Evolutionary conservation across 306 rosid genomes (phyloP).

Genomic region (Quercus wislizeni): DNA sequence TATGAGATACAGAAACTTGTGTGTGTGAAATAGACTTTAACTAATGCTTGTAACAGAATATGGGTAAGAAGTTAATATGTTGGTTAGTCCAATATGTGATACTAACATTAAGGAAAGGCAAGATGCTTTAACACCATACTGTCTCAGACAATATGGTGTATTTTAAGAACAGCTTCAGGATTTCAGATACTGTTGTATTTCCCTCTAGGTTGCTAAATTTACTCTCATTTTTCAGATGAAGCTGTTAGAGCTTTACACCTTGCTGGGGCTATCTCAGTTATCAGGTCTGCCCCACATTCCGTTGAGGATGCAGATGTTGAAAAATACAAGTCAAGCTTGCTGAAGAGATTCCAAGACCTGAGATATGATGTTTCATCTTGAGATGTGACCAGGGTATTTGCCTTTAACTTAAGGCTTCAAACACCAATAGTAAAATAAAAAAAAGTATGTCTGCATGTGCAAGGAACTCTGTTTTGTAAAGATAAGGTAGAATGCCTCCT

Average conservation of each 20-base stretch:
- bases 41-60: not conserved
- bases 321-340: slow-evolving; percentile 51
- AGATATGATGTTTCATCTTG: slow-evolving; percentile 53
- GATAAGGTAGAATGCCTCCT: not conserved
- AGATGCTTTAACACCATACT: not conserved
- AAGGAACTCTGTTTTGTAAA: not conserved
- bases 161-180: not conserved
- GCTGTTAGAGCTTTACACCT: slow-evolving; percentile 65
- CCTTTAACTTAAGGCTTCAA: not conserved
- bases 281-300: slow-evolving; percentile 67
- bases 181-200: not conserved
- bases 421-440: not conserved
- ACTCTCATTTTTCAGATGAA: slow-evolving; percentile 44
- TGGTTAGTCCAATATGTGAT: not conserved
- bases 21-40: not conserved
- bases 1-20: not conserved
- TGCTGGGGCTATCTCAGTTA: slow-evolving; percentile 69
- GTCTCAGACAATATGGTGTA: not conserved
- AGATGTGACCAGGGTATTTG: slow-evolving; percentile 19
- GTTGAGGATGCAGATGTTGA: slow-evolving; percentile 53
- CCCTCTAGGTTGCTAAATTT: not conserved
- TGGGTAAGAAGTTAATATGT: not conserved
- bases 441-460: not conserved
- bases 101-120: not conserved
- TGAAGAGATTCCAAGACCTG: slow-evolving; percentile 74